Evolutionary conservation across 345 rosid species (phyloP).

Genomic region (Salix viminalis): DNA sequence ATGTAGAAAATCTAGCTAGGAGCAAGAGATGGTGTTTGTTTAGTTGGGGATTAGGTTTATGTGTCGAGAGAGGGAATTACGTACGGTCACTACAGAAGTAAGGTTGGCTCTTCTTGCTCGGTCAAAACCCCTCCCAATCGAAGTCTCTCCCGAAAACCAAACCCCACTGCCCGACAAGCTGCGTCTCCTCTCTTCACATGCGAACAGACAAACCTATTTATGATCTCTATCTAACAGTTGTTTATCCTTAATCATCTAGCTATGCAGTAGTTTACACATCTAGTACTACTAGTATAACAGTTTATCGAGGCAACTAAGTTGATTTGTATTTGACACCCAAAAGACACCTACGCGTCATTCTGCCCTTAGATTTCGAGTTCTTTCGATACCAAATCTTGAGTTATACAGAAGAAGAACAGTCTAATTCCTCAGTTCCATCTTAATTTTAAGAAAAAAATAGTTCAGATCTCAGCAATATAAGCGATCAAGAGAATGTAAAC

Average conservation of each 20-base stretch:
- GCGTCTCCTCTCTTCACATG: conserved; percentile 9
- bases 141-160: conserved; percentile 8
- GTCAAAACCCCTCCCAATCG: conserved; percentile 39
- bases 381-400: neutral
- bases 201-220: neutral
- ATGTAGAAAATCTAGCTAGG: conserved; percentile 24
- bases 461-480: neutral
- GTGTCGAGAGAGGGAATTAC: neutral
- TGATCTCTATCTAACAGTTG: neutral
- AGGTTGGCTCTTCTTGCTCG: conserved; percentile 26
- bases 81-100: conserved; percentile 14
- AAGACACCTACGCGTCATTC: neutral
- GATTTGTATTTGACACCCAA: neutral
- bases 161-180: conserved; percentile 32
- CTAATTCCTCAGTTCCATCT: neutral
- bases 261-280: neutral
- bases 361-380: neutral
- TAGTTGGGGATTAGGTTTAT: neutral
- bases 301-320: neutral
- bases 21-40: conserved; percentile 16
- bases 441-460: neutral
- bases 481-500: neutral
- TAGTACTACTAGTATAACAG: too few species aligned
- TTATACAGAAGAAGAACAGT: neutral
- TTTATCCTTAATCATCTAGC: neutral